Evolutionary conservation across 306 rosid species (phyloP).

Genomic region (Fagus sylvatica): DNA sequence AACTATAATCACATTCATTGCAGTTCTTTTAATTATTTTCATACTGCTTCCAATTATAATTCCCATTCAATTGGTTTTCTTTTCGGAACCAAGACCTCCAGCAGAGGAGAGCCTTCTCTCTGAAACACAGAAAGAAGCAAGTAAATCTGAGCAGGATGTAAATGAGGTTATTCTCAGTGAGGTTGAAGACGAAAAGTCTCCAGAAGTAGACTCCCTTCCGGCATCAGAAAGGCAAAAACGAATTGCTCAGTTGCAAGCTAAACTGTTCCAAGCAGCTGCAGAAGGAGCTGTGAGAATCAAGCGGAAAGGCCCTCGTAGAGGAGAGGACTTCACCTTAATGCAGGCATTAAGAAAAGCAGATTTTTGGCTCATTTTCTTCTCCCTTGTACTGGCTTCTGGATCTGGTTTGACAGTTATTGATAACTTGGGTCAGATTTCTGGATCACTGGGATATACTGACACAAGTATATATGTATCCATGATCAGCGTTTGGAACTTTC

Average conservation of each 20-base stretch:
- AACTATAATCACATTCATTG: slow-evolving; percentile 33
- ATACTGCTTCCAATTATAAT: slow-evolving; percentile 51
- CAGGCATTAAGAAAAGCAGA: slow-evolving; percentile 76
- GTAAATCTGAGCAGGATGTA: slow-evolving; percentile 15
- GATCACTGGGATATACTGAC: slow-evolving; percentile 62
- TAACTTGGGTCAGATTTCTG: slow-evolving; percentile 82
- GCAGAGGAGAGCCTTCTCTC: slow-evolving; percentile 50
- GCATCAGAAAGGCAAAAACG: slow-evolving; percentile 56
- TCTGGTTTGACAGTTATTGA: slow-evolving; percentile 80
- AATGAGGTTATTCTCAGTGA: slow-evolving; percentile 41
- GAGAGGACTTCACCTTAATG: slow-evolving; percentile 68
- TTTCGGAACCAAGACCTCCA: slow-evolving; percentile 34
- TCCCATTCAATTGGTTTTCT: slow-evolving; percentile 60
- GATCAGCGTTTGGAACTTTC: slow-evolving; percentile 89
- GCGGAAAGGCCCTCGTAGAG: slow-evolving; percentile 73
- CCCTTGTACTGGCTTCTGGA: slow-evolving; percentile 67
- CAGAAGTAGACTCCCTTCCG: slow-evolving; percentile 51
- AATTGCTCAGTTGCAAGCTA: slow-evolving; percentile 55
- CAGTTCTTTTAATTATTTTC: slow-evolving; percentile 41
- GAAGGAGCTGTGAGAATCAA: slow-evolving; percentile 54
- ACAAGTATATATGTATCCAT: slow-evolving; percentile 61
- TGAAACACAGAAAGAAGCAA: slow-evolving; percentile 30
- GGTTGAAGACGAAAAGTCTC: slow-evolving; percentile 51
- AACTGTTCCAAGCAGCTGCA: slow-evolving; percentile 56
- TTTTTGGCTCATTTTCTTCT: slow-evolving; percentile 69